Conservation (phyloP, 1,284 basidiomycete species). For the Testicularia cyperi region DNA sequence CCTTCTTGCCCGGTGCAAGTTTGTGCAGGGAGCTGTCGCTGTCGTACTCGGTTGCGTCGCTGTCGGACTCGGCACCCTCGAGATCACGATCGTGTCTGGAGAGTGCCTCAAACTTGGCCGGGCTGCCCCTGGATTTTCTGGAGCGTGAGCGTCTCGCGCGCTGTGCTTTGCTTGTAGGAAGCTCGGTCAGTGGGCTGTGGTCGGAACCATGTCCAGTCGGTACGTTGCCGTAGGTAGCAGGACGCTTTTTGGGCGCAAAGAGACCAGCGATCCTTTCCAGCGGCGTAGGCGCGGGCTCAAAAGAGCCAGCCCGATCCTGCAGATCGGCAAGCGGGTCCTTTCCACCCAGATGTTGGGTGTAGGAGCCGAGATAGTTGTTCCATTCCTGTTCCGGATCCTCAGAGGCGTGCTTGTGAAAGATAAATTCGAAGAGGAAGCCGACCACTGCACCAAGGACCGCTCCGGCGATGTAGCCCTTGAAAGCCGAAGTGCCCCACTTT, state of each 20-base stretch:
- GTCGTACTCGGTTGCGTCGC: constrained; percentile 38
- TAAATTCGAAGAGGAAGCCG: constrained; percentile 41
- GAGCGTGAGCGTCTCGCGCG: constrained; percentile 9
- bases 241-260: constrained; percentile 7
- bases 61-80: constrained; percentile 20
- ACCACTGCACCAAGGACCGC: constrained; percentile 34
- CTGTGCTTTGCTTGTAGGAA: constrained; percentile 4
- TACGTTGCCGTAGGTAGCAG: constrained; percentile 44
- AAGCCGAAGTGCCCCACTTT: constrained; percentile 44
- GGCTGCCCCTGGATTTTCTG: constrained; percentile 14
- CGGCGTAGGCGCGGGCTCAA: constrained; percentile 38
- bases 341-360: constrained; percentile 35
- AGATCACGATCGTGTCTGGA: constrained; percentile 11
- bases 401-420: constrained; percentile 41
- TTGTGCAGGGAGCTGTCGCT: constrained; percentile 22
- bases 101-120: constrained; percentile 41
- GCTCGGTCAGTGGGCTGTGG: constrained; percentile 21
- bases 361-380: constrained; percentile 52
- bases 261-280: constrained; percentile 33
- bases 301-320: constrained; percentile 34
- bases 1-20: constrained; percentile 4
- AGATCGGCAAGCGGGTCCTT: constrained; percentile 5
- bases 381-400: constrained; percentile 47
- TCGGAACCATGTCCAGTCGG: constrained; percentile 7
- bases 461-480: constrained; percentile 54